Evolutionary conservation across 805 yeast species (phyloP).

Genomic region (Metschnikowia anglica): DNA sequence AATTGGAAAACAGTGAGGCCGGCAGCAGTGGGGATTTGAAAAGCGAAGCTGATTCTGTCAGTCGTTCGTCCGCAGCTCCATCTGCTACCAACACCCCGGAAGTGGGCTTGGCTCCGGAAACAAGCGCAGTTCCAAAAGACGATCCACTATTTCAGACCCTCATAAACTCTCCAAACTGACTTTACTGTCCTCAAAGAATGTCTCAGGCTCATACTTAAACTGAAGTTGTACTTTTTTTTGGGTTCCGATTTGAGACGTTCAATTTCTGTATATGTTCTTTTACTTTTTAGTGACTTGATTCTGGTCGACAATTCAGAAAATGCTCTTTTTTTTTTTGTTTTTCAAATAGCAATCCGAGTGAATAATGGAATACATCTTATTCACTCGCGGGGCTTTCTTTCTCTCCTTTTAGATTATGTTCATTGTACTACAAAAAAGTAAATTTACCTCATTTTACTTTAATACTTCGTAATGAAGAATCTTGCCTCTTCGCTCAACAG

Average conservation of each 20-base stretch:
- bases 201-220: too few species aligned
- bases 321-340: neutral
- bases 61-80: conserved; percentile 1
- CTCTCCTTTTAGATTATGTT: neutral
- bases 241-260: neutral
- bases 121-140: neutral
- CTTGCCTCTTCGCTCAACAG: conserved; percentile 27
- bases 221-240: neutral
- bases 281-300: neutral
- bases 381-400: neutral
- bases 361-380: neutral
- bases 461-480: conserved; percentile 11
- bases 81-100: conserved; percentile 4
- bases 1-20: conserved; percentile 23
- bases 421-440: neutral
- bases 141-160: conserved; percentile 9
- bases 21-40: conserved; percentile 7
- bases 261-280: neutral
- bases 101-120: neutral
- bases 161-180: conserved; percentile 6
- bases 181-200: too few species aligned
- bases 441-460: neutral
- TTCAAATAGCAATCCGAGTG: neutral
- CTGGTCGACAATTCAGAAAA: neutral
- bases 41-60: conserved; percentile 5